Evolutionary conservation across 495 filamentous ascomycete genomes (phyloP), one percentile per base, ranked within the genome.

Genomic region (Hyphodiscus hymeniophilus): DNA sequence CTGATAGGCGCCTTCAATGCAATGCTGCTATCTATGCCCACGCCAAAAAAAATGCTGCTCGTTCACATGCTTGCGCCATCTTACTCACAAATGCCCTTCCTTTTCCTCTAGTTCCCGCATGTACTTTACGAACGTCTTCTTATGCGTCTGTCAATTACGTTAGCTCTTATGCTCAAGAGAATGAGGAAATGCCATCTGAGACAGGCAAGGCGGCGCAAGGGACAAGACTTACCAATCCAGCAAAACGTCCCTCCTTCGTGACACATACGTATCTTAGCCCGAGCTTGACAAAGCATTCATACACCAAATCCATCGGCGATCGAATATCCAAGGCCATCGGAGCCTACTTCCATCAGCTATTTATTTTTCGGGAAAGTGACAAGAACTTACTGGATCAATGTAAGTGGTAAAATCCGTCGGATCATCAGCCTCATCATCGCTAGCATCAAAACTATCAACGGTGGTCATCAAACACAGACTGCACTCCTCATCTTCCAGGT

Each of bases 111-210:
- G 63, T 58, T 89, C 79, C 51, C 87, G 87, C 66, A 95, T 81
- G 62, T 89, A 95, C 66, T 89, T 94, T 43, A 95, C 91, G 70
- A 98, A 98, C 17, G 80, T 78, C 70, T 98, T 98, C 69, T 96
- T 98, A 66, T 98, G 92, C 20, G 50, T 56, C 57, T 60, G 16
- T 16, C 30, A n/a, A n/a, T n/a, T n/a, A 28, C 26, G 26, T 10
- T 10, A 28, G 5, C 26, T 28, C 26, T 28, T 28, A 28, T 4
- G 26, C 26, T 28, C 10, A 4, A 28, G 10, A 12, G 11, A 6
- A 23, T 21, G 21, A n/a, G 30, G 40, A 49, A 28, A 3, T 6
- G 18, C 8, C 15, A 16, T 7, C 12, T 2, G 34, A 8, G 7
- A 20, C 18, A 36, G 15, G 23, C 21, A 0, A 31, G 21, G 33